Evolutionary conservation across 768 basidiomycete genomes (phyloP).

Genomic region (Kwoniella botswanensis): DNA sequence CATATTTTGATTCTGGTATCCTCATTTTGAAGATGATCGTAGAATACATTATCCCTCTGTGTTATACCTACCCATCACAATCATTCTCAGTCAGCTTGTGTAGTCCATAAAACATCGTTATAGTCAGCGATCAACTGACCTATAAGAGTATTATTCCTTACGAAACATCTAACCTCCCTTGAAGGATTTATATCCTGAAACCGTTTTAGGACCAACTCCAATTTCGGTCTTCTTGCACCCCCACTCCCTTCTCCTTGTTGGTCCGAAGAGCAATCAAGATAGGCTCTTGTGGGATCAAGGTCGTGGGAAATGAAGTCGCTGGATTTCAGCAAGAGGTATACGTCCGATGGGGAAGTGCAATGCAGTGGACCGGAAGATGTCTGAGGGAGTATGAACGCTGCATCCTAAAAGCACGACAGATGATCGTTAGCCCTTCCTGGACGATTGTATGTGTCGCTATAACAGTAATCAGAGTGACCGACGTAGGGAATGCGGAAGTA

Average conservation of each 20-base stretch:
- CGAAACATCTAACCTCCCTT: slow-evolving; percentile 89
- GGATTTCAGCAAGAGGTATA: slow-evolving; percentile 89
- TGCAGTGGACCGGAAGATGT: slow-evolving; percentile 72
- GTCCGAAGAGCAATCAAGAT: slow-evolving; percentile 59
- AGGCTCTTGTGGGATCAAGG: slow-evolving; percentile 67
- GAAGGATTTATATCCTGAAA: slow-evolving; percentile 85
- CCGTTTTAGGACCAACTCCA: slow-evolving; percentile 84
- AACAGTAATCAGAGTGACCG: background rate
- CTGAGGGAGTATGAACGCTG: slow-evolving; percentile 84
- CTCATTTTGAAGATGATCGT: slow-evolving; percentile 78
- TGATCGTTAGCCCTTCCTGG: too few relatives aligned
- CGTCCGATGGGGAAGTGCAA: slow-evolving; percentile 84
- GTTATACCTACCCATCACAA: slow-evolving; percentile 68
- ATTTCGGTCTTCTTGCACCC: slow-evolving; percentile 54
- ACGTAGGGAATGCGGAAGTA: slow-evolving; percentile 11
- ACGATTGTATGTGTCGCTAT: background rate
- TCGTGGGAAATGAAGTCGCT: slow-evolving; percentile 89
- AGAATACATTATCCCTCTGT: slow-evolving; percentile 87
- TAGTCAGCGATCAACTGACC: slow-evolving; percentile 62
- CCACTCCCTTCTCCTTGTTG: background rate
- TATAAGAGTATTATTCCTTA: slow-evolving; percentile 70
- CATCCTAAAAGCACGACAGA: slow-evolving; percentile 68
- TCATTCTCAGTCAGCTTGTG: background rate
- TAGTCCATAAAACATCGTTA: background rate
- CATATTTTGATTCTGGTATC: slow-evolving; percentile 65